These are phyloP conservation scores for Chaetomium tenue DNA, from an alignment of 495 filamentous ascomycete genomes.

Conservation along the genomic window DNA sequence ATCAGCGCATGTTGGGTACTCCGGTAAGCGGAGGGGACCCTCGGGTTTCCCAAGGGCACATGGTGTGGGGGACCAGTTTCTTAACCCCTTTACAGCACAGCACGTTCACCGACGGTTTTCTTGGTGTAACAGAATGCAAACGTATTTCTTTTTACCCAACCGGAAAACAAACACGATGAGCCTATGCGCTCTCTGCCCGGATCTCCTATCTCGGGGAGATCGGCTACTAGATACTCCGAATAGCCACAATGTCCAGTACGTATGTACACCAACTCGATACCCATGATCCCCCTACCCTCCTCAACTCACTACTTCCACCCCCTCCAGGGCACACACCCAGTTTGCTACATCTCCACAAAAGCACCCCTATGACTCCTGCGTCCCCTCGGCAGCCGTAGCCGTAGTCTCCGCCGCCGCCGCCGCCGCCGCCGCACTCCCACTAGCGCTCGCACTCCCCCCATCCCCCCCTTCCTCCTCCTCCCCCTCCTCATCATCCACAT, in stretches of 20 bases:
- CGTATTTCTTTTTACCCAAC: not conserved
- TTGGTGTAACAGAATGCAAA: not conserved
- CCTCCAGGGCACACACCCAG: not conserved
- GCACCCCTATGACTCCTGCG: not conserved
- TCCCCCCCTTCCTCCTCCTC: conserved; percentile 6
- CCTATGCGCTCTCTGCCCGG: not conserved
- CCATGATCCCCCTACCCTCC: not conserved
- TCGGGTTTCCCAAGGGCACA: too few species aligned
- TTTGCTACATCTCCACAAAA: not conserved
- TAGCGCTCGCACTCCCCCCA: not conserved
- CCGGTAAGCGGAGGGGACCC: too few species aligned
- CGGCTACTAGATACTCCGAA: not conserved
- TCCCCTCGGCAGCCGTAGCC: not conserved
- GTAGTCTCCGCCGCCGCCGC: not conserved
- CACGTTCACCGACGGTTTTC: too few species aligned
- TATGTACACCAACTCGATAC: not conserved
- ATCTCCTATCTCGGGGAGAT: not conserved
- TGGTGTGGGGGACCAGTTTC: too few species aligned
- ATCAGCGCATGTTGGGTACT: too few species aligned
- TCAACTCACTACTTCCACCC: not conserved
- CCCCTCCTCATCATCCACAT: conserved; percentile 35
- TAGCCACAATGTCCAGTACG: not conserved
- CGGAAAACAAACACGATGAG: not conserved
- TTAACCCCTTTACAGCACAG: too few species aligned
- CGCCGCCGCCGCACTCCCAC: not conserved